Conservation (phyloP, 768 basidiomycete genomes). For the Xerocomus spinulosus region DNA sequence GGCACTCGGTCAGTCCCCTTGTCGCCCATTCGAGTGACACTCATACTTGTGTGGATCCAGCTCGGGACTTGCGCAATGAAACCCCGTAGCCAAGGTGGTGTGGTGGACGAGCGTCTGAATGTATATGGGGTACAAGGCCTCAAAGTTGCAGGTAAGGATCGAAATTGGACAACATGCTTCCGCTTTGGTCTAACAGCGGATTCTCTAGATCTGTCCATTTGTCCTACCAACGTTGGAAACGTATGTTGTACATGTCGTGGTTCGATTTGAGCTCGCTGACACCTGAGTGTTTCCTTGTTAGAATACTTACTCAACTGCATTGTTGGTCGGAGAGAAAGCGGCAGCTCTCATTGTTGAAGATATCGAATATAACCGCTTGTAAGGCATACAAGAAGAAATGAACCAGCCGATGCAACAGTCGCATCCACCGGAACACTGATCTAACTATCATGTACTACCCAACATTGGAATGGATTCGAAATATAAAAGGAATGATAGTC, state of each 20-base stretch:
- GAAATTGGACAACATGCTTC: background rate
- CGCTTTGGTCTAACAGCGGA: background rate
- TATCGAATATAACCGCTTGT: too few relatives aligned
- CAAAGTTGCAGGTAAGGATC: slow-evolving; percentile 13
- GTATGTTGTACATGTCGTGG: slow-evolving; percentile 2
- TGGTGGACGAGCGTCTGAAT: slow-evolving; percentile 11
- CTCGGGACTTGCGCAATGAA: slow-evolving; percentile 70
- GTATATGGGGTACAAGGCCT: slow-evolving; percentile 11
- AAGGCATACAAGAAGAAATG: too few relatives aligned
- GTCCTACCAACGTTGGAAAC: slow-evolving; percentile 21
- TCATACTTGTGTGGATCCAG: slow-evolving; percentile 24
- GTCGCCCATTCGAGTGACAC: too few relatives aligned
- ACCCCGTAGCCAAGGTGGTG: slow-evolving; percentile 15
- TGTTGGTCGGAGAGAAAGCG: background rate
- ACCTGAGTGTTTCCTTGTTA: too few relatives aligned
- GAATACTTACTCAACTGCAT: background rate
- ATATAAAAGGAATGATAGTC: too few relatives aligned
- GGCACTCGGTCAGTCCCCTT: background rate
- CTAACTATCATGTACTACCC: too few relatives aligned
- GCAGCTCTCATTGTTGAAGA: background rate
- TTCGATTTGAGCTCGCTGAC: background rate
- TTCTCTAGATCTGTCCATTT: slow-evolving; percentile 35
- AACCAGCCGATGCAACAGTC: too few relatives aligned
- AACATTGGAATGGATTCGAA: too few relatives aligned
- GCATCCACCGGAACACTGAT: too few relatives aligned